Conservation (phyloP, 129 eudicot genomes). For the Lactuca saligna region DNA sequence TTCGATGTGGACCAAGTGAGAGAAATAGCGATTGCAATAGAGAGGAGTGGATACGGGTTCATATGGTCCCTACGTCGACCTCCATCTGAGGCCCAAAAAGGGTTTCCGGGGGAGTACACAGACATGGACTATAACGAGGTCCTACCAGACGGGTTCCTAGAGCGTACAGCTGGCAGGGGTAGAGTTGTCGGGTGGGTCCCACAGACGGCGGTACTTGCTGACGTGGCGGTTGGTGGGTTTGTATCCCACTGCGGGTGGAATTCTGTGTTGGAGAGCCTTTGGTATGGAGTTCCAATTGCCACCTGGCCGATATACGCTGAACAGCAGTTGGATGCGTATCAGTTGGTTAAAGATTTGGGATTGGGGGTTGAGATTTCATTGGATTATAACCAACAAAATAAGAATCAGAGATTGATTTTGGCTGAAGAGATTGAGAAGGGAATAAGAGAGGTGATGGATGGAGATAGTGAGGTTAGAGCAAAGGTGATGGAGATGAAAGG, state of each 20-base stretch:
- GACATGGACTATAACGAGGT: conserved; percentile 14
- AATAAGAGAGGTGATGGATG: conserved; percentile 29
- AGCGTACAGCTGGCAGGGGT: conserved; percentile 32
- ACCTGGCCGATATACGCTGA: conserved; percentile 42
- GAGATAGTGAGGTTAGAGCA: conserved; percentile 7
- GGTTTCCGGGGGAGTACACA: conserved; percentile 24
- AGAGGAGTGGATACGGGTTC: conserved; percentile 27
- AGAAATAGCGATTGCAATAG: conserved; percentile 34
- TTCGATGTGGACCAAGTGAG: conserved; percentile 27
- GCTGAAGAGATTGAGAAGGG: conserved; percentile 31
- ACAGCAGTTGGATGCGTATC: conserved; percentile 35
- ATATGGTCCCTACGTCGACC: conserved; percentile 39
- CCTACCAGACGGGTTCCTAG: conserved; percentile 33
- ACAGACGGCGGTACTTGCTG: conserved; percentile 28
- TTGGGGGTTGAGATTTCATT: conserved; percentile 34
- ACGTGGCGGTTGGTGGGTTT: conserved; percentile 37
- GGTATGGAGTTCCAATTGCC: conserved; percentile 42
- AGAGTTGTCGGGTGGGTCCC: conserved; percentile 50
- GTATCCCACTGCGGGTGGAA: conserved; percentile 54
- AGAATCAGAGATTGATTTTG: conserved; percentile 13
- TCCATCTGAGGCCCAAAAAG: neutral
- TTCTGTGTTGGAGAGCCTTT: conserved; percentile 35
- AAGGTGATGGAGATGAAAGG: conserved; percentile 22
- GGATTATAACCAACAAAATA: conserved; percentile 19
- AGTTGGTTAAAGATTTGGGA: conserved; percentile 42